A percentile compares a stretch with the other conserved stretches of the same genome.
Evolutionary conservation across 768 basidiomycete species (phyloP).

Genomic region (Suillus subaureus): DNA sequence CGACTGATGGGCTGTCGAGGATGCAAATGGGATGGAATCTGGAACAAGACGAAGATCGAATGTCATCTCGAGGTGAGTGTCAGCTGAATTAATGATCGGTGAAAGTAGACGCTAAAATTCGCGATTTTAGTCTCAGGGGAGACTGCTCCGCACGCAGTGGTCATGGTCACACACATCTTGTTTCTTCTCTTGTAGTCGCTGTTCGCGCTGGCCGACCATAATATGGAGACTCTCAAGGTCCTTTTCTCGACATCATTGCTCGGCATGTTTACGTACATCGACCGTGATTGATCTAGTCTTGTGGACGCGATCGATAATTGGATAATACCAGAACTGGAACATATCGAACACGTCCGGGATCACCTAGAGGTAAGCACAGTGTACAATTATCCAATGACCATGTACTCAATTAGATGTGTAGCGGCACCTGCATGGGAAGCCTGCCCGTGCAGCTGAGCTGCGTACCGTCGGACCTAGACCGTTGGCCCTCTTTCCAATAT

Average conservation of each 20-base stretch:
- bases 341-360: constrained; percentile 17
- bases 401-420: neutral
- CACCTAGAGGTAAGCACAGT: constrained; percentile 18
- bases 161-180: constrained; percentile 13
- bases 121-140: constrained; percentile 11
- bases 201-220: constrained; percentile 17
- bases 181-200: constrained; percentile 20
- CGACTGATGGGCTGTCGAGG: constrained; percentile 5
- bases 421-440: constrained; percentile 17
- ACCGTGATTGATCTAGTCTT: constrained; percentile 25
- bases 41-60: constrained; percentile 15
- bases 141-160: constrained; percentile 14
- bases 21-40: constrained; percentile 13
- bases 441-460: constrained; percentile 21
- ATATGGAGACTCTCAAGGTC: constrained; percentile 19
- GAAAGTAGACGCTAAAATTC: neutral
- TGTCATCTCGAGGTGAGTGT: constrained; percentile 8
- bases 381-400: neutral
- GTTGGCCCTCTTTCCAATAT: constrained; percentile 16
- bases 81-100: neutral
- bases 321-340: constrained; percentile 20
- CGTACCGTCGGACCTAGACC: constrained; percentile 17
- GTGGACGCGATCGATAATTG: constrained; percentile 20
- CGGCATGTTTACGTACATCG: constrained; percentile 26
- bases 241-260: constrained; percentile 21